Percentiles rank a stretch among this genome's conserved stretches.
These are phyloP conservation scores for Cucumis hystrix DNA, from an alignment of 306 rosid genomes.

Conservation along the genomic window DNA sequence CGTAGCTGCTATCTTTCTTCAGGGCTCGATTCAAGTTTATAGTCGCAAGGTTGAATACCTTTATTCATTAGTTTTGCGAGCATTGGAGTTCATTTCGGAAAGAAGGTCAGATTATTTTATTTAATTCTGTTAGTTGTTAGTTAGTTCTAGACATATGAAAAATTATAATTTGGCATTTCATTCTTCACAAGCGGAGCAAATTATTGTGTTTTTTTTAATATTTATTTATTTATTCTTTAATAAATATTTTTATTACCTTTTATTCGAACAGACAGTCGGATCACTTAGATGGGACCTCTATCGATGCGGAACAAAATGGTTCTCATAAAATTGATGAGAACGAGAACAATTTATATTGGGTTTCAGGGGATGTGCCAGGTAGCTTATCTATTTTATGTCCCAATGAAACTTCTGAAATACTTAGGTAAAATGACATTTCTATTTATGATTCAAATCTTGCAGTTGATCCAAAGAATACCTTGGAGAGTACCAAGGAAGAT, in stretches of 20 bases:
- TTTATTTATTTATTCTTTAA: not conserved
- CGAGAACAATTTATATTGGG: slow-evolving; percentile 73
- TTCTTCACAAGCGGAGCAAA: not conserved
- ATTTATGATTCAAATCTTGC: slow-evolving; percentile 14
- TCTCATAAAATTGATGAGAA: slow-evolving; percentile 28
- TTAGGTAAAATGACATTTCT: not conserved
- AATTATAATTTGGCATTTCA: not conserved
- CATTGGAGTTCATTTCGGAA: slow-evolving; percentile 86
- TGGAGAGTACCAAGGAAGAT: slow-evolving; percentile 42
- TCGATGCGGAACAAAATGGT: slow-evolving; percentile 36
- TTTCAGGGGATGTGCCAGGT: slow-evolving; percentile 76
- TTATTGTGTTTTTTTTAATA: not conserved
- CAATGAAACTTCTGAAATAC: not conserved
- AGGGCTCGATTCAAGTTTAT: slow-evolving; percentile 92
- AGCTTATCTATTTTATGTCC: not conserved
- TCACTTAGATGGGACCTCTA: slow-evolving; percentile 42
- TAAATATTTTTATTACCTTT: not conserved
- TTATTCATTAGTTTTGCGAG: slow-evolving; percentile 69
- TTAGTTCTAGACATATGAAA: not conserved
- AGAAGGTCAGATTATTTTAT: slow-evolving; percentile 48
- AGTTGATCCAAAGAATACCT: slow-evolving; percentile 66
- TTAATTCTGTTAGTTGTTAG: not conserved
- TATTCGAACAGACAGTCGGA: slow-evolving; percentile 54
- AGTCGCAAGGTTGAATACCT: slow-evolving; percentile 92
- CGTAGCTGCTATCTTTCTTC: slow-evolving; percentile 90